Evolutionary conservation across 352 stramenopile genomes (phyloP).

Genomic region (Globisporangium viniferum): DNA sequence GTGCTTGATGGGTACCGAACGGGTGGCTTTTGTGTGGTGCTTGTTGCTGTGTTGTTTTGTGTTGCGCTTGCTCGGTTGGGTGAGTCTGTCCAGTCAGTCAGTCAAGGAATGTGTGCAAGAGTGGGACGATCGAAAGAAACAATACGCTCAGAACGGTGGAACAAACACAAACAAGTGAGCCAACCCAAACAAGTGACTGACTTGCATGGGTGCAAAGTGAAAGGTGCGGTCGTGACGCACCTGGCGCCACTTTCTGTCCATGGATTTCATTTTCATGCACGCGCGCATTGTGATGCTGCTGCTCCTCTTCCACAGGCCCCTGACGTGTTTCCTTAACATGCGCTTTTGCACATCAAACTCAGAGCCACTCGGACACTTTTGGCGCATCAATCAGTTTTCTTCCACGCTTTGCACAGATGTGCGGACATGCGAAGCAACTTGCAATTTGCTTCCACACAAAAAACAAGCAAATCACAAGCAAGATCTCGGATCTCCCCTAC

Average conservation of each 20-base stretch:
- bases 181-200: background rate
- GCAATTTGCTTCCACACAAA: background rate
- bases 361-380: background rate
- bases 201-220: background rate
- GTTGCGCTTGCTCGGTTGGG: background rate
- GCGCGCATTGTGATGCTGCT: background rate
- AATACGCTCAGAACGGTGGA: constrained; percentile 3
- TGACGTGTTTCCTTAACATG: background rate
- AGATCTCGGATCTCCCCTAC: background rate
- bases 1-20: background rate
- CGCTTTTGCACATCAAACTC: background rate
- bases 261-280: background rate
- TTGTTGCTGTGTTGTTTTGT: background rate
- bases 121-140: constrained; percentile 6
- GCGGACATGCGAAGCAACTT: background rate
- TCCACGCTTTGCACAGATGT: constrained; percentile 1
- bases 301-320: background rate
- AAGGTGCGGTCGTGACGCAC: background rate
- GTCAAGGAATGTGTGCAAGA: background rate
- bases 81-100: background rate
- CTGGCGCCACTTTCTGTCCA: background rate
- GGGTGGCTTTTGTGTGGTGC: background rate
- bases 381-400: background rate
- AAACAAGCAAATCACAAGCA: background rate
- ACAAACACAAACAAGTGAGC: background rate